Evolutionary conservation across 2,329 filamentous ascomycete genomes (phyloP).

Genomic region (Didymella arachidicola): DNA sequence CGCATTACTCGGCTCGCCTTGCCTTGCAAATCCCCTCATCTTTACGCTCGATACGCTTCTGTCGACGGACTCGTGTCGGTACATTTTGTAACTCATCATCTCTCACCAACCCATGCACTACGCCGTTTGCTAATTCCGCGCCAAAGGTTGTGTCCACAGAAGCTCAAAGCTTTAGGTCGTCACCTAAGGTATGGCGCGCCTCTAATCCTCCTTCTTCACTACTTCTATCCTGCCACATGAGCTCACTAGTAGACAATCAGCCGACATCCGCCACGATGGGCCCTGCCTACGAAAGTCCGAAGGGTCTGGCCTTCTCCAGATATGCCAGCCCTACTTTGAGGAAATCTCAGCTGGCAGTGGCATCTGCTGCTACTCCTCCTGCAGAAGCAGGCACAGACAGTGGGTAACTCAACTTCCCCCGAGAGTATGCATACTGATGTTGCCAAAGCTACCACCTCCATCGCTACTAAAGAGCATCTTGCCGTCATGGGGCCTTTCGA

Average conservation of each 20-base stretch:
- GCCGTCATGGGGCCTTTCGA: conserved; percentile 14
- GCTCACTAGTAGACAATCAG: not conserved
- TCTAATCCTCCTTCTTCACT: not conserved
- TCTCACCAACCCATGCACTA: not conserved
- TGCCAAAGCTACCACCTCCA: conserved; percentile 20
- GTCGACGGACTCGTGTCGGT: not conserved
- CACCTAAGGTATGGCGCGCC: not conserved
- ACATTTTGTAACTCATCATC: not conserved
- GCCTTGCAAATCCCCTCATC: not conserved
- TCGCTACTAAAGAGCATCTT: conserved; percentile 40
- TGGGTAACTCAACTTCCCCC: not conserved
- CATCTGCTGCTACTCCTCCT: conserved; percentile 9
- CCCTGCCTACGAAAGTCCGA: conserved; percentile 20
- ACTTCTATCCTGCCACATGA: not conserved
- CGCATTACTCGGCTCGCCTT: not conserved
- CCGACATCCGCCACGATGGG: not conserved
- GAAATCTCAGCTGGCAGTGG: conserved; percentile 14
- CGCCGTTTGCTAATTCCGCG: not conserved
- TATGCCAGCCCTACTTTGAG: conserved; percentile 29
- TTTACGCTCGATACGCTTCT: not conserved
- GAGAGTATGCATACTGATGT: not conserved
- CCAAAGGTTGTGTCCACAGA: not conserved
- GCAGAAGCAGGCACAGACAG: not conserved
- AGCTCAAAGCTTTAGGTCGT: not conserved
- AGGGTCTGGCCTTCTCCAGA: conserved; percentile 25